Conservation (phyloP, 1,139 yeast species). For the Lodderomyces metapsilosis region DNA sequence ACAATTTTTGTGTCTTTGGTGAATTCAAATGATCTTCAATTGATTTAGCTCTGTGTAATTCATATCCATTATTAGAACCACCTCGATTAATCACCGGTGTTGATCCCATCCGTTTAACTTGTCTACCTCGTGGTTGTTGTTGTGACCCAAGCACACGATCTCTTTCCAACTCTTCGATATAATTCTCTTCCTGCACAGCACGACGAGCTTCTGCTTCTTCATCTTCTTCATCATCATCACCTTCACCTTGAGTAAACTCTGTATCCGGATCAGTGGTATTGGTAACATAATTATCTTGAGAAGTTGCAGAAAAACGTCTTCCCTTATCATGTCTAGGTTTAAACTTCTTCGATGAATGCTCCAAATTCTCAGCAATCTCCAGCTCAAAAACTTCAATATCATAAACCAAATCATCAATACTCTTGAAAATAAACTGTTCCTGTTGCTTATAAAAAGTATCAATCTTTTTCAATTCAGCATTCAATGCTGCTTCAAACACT, state of each 20-base stretch:
- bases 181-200: conserved; percentile 27
- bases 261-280: conserved; percentile 33
- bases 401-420: conserved; percentile 49
- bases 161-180: conserved; percentile 9
- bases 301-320: conserved; percentile 15
- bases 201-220: conserved; percentile 27
- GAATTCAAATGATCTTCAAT: conserved; percentile 41
- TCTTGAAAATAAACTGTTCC: conserved; percentile 47
- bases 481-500: conserved; percentile 53
- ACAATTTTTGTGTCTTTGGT: conserved; percentile 35
- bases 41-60: conserved; percentile 27
- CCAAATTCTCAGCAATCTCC: conserved; percentile 22
- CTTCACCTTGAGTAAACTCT: conserved; percentile 27
- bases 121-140: conserved; percentile 8
- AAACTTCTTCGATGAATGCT: conserved; percentile 10
- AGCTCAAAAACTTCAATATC: conserved; percentile 50
- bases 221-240: conserved; percentile 29
- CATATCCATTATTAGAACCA: conserved; percentile 4
- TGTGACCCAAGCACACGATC: conserved; percentile 4
- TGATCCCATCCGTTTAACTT: conserved; percentile 12
- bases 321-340: conserved; percentile 7
- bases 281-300: conserved; percentile 18
- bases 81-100: conserved; percentile 11
- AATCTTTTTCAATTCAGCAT: conserved; percentile 56
- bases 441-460: conserved; percentile 58